Evolutionary conservation across 495 filamentous ascomycete species (phyloP).

Genomic region (Antarctomyces pellizariae): DNA sequence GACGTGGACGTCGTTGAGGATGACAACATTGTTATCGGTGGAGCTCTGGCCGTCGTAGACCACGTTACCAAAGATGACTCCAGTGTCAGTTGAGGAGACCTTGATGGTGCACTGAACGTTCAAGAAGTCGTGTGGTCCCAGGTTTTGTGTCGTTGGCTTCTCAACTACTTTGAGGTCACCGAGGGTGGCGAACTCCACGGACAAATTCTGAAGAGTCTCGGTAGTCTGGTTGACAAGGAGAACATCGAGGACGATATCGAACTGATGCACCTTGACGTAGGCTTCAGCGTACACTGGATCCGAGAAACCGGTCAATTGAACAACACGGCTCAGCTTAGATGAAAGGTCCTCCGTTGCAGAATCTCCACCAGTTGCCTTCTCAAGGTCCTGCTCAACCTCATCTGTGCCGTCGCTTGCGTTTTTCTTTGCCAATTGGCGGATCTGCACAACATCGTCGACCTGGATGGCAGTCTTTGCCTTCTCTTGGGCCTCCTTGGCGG

Average conservation of each 20-base stretch:
- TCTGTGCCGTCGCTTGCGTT: conserved; percentile 62
- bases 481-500: conserved; percentile 69
- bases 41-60: conserved; percentile 92
- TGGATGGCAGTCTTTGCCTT: conserved; percentile 88
- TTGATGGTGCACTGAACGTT: conserved; percentile 99
- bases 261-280: conserved; percentile 96
- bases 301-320: conserved; percentile 95
- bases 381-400: conserved; percentile 71
- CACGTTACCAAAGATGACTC: conserved; percentile 97
- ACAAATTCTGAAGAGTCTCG: conserved; percentile 90
- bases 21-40: conserved; percentile 92
- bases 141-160: conserved; percentile 82
- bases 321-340: conserved; percentile 86
- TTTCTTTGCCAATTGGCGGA: conserved; percentile 87
- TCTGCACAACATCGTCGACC: conserved; percentile 81
- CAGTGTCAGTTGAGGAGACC: conserved; percentile 93
- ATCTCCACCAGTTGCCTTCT: conserved; percentile 85
- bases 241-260: conserved; percentile 95
- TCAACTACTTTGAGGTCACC: conserved; percentile 98
- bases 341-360: conserved; percentile 60
- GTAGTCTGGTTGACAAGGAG: conserved; percentile 93
- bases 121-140: conserved; percentile 86
- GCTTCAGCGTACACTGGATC: conserved; percentile 96
- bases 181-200: conserved; percentile 91
- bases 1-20: conserved; percentile 94